phyloP scores from a whole-genome alignment of 768 basidiomycete species.

The Boletus rex-veris region DNA sequence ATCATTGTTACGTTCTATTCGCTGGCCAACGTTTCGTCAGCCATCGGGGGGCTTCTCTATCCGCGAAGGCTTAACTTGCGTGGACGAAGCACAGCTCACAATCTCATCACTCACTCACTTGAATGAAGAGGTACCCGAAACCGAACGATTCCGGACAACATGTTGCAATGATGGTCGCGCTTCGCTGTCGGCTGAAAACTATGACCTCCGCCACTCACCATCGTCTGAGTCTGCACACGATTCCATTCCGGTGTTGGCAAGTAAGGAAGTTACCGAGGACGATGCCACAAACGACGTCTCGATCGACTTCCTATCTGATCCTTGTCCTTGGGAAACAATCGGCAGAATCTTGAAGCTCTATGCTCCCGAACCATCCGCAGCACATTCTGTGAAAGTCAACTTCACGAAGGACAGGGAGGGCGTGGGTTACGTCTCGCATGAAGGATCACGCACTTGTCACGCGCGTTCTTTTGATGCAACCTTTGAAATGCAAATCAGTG shows the following conservation, averaged over 20 bases:
- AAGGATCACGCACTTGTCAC: not conserved
- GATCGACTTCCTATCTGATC: conserved; percentile 30
- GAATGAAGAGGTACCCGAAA: not conserved
- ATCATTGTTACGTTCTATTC: not conserved
- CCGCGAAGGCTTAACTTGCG: not conserved
- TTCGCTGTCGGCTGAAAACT: not conserved
- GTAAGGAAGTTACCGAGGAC: not conserved
- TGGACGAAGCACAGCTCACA: not conserved
- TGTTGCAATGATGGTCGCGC: not conserved
- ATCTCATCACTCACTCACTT: not conserved
- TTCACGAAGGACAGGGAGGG: conserved; percentile 27
- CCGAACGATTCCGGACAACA: not conserved
- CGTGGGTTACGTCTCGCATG: conserved; percentile 19
- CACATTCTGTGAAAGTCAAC: not conserved
- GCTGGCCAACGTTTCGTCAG: not conserved
- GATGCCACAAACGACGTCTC: not conserved
- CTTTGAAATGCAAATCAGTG: not conserved
- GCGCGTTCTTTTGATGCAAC: not conserved
- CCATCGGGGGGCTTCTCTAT: not conserved
- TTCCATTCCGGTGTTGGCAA: not conserved
- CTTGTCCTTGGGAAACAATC: conserved; percentile 32
- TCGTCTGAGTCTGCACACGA: not conserved
- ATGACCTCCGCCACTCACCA: not conserved
- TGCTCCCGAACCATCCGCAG: not conserved
- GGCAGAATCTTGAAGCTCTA: conserved; percentile 23